These are phyloP conservation scores for Auricularia heimuer DNA, from an alignment of 768 basidiomycete genomes.

Conservation along the genomic window DNA sequence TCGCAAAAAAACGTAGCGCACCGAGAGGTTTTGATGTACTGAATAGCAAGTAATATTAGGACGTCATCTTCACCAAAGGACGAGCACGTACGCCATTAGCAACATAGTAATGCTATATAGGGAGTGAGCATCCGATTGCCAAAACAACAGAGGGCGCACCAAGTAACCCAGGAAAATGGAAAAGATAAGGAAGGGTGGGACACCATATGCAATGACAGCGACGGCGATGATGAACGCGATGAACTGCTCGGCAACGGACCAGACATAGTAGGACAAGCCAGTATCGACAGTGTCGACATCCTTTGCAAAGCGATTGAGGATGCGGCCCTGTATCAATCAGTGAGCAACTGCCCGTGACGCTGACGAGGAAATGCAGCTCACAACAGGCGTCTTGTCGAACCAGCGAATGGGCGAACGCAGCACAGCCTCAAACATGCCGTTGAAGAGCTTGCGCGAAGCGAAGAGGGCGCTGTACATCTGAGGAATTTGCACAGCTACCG, in stretches of 20 bases:
- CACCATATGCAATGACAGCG: constrained; percentile 12
- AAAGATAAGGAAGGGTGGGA: constrained; percentile 8
- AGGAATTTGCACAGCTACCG: not conserved
- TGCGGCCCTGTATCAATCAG: not conserved
- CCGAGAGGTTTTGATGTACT: not conserved
- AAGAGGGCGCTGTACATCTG: constrained; percentile 9
- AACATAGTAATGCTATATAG: not conserved
- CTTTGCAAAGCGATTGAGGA: constrained; percentile 5
- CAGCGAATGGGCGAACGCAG: constrained; percentile 16
- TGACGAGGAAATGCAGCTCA: not conserved
- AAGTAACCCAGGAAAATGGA: constrained; percentile 7
- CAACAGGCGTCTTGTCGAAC: constrained; percentile 22
- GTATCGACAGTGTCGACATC: constrained; percentile 22
- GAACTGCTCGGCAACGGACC: constrained; percentile 23
- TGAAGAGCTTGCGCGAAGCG: constrained; percentile 16
- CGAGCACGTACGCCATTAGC: not conserved
- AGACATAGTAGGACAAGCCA: constrained; percentile 15
- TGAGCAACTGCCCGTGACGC: not conserved
- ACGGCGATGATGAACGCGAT: constrained; percentile 6
- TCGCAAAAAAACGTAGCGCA: not conserved
- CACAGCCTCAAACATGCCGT: constrained; percentile 11
- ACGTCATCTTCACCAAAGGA: not conserved
- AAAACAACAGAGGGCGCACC: not conserved
- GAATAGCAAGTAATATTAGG: not conserved
- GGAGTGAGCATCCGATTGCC: not conserved